Base-by-base conservation (phyloP, 2,329 filamentous ascomycete species). In the Epichloe gansuensis region DNA sequence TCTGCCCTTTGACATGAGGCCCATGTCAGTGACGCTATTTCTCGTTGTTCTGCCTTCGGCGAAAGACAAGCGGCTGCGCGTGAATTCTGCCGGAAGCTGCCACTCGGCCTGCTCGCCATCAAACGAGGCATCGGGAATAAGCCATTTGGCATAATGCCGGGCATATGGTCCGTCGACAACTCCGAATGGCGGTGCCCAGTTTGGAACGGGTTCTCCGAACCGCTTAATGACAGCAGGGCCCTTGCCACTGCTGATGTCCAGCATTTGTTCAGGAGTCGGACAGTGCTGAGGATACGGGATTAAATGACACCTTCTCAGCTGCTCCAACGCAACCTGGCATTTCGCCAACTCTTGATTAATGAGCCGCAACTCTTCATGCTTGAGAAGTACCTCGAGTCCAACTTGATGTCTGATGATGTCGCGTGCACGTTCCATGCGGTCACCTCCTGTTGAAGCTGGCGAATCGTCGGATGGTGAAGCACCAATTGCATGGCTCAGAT, bases 281-380 rank as follows among this genome's bases (percentile, higher is more conserved):
- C 80, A 76, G 56, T 80, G 80, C 57, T 83, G 80, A 35, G 91
- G 90, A 66, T 89, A 97, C 4, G 91, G 91, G 60, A 95, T 91
- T 59, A 97, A 75, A 64, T 93, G 84, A 70, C 90, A 96, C 55
- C 93, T 84, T 60, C 93, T 86, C 56, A 98, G 74, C 71, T 97
- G 93, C 70, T 98, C 93, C 59, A 97, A 76, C 11, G 90, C 89
- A 57, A 90, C 74, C 71, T 97, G 90, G 64, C 90, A 96, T 72
- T 96, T 97, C 58, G 89, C 91, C 58, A 97, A 78, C 71, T 97
- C 93, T 69, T 95, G 89, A 64, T 97, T 89, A 67, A 97, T 95
- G 59, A 95, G 76, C 53, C 90, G 87, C 54, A 97, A 72, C 72
- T 98, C 93, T 62, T 93, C 83, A 69, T 98, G 93, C 74, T 96